A percentile compares a stretch with the other conserved stretches of the same genome.
phyloP scores from a whole-genome alignment of 2,329 filamentous ascomycete species.

The Cladosporium sp. region DNA sequence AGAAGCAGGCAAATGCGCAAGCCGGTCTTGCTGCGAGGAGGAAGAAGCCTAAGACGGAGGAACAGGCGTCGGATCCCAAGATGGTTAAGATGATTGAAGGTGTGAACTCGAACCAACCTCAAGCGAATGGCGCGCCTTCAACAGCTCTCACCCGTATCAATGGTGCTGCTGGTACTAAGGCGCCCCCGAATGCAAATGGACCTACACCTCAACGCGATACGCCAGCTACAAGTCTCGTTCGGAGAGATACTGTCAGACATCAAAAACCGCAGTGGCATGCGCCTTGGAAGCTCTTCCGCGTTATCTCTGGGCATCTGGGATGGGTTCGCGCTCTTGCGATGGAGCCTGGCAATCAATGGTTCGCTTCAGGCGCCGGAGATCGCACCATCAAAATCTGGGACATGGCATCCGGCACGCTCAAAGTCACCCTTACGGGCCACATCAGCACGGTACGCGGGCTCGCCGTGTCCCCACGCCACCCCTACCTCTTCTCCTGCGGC shows the following conservation, averaged over 20 bases:
- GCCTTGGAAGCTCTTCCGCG: slow-evolving; percentile 97
- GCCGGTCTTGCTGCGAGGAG: slow-evolving; percentile 56
- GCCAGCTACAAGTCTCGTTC: slow-evolving; percentile 55
- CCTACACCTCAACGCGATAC: slow-evolving; percentile 49
- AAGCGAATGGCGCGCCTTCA: slow-evolving; percentile 44
- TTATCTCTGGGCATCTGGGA: slow-evolving; percentile 92
- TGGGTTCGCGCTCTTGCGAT: slow-evolving; percentile 90
- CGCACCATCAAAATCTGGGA: slow-evolving; percentile 99
- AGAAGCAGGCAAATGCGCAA: slow-evolving; percentile 66
- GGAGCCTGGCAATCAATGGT: slow-evolving; percentile 96
- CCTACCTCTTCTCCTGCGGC: slow-evolving; percentile 94
- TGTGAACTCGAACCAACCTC: slow-evolving; percentile 47
- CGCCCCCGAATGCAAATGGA: slow-evolving; percentile 53
- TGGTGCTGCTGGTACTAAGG: slow-evolving; percentile 36
- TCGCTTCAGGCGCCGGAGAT: slow-evolving; percentile 91
- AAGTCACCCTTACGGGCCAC: slow-evolving; percentile 85
- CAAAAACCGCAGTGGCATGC: slow-evolving; percentile 91
- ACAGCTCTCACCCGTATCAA: slow-evolving; percentile 55
- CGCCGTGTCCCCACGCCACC: slow-evolving; percentile 87
- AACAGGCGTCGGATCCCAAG: slow-evolving; percentile 49
- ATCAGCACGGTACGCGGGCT: slow-evolving; percentile 91
- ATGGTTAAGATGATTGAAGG: slow-evolving; percentile 66
- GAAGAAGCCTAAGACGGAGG: slow-evolving; percentile 57
- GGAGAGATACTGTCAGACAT: slow-evolving; percentile 61
- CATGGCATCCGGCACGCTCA: slow-evolving; percentile 77